phyloP scores from a whole-genome alignment of 148 eudicot genomes.

The Heliamphora exappendiculata region DNA sequence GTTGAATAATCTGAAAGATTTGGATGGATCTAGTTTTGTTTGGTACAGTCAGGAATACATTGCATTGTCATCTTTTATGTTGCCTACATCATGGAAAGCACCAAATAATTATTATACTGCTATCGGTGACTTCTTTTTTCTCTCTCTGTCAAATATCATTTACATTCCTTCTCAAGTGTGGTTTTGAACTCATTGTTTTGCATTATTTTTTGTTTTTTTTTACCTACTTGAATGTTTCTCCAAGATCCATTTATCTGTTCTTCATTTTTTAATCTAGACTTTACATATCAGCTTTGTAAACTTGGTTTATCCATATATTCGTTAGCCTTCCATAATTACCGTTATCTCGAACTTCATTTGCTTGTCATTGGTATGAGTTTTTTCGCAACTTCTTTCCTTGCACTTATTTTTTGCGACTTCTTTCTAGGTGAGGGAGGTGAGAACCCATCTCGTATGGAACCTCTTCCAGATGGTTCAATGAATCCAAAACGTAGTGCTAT shows the following conservation, averaged over 20 bases:
- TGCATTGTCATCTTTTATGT: not conserved
- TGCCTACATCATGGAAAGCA: not conserved
- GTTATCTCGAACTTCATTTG: not conserved
- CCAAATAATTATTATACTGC: not conserved
- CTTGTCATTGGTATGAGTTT: slow-evolving; percentile 3
- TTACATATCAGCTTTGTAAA: not conserved
- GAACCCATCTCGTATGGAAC: slow-evolving; percentile 91
- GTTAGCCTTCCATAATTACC: not conserved
- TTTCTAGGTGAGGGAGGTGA: slow-evolving; percentile 97
- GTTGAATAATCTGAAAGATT: not conserved
- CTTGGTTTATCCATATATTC: not conserved
- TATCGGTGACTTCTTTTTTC: not conserved
- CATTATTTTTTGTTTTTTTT: not conserved
- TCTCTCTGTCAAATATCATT: not conserved
- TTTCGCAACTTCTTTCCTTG: not conserved
- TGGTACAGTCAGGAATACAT: not conserved
- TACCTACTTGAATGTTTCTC: not conserved
- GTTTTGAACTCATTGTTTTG: not conserved
- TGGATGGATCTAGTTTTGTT: not conserved
- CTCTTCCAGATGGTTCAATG: slow-evolving; percentile 83
- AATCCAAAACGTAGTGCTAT: slow-evolving; percentile 92
- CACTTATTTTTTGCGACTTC: not conserved
- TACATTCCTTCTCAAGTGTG: not conserved
- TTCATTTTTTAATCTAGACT: not conserved
- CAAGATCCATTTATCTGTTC: not conserved